Conservation (phyloP, 495 filamentous ascomycete genomes). For the Aspergillus affinis region DNA sequence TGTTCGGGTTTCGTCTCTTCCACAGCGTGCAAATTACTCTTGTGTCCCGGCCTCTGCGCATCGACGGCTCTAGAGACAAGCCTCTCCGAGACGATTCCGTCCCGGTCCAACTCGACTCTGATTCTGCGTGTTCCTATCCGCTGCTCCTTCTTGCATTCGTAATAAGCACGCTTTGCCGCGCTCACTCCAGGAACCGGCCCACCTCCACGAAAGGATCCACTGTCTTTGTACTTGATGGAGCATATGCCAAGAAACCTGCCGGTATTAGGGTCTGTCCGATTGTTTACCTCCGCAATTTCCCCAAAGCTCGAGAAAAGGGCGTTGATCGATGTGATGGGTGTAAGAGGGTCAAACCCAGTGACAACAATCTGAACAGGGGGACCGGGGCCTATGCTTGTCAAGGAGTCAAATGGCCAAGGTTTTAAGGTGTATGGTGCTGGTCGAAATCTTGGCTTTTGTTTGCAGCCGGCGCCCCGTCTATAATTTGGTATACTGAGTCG, state of each 20-base stretch:
- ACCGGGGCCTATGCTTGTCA: slow-evolving; percentile 81
- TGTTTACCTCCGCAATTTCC: slow-evolving; percentile 83
- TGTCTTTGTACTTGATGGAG: slow-evolving; percentile 83
- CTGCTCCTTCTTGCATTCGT: slow-evolving; percentile 61
- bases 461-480: slow-evolving; percentile 55
- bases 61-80: slow-evolving; percentile 71
- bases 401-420: slow-evolving; percentile 73
- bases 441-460: slow-evolving; percentile 71
- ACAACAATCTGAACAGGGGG: slow-evolving; percentile 88
- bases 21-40: slow-evolving; percentile 18
- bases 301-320: slow-evolving; percentile 83
- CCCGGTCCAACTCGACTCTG: slow-evolving; percentile 81
- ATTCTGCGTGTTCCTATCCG: slow-evolving; percentile 72
- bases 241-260: slow-evolving; percentile 92
- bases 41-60: slow-evolving; percentile 55
- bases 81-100: slow-evolving; percentile 74
- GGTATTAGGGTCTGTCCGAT: slow-evolving; percentile 88
- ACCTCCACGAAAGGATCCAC: slow-evolving; percentile 49
- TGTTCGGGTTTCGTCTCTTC: slow-evolving; percentile 31
- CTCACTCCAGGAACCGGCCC: slow-evolving; percentile 62
- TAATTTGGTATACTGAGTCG: slow-evolving; percentile 67
- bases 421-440: slow-evolving; percentile 73
- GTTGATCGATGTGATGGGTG: slow-evolving; percentile 72
- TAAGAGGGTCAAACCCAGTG: slow-evolving; percentile 89
- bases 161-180: slow-evolving; percentile 71